Evolutionary conservation across 2,329 filamentous ascomycete genomes (phyloP).

Genomic region (Lasiodiplodia sp.): DNA sequence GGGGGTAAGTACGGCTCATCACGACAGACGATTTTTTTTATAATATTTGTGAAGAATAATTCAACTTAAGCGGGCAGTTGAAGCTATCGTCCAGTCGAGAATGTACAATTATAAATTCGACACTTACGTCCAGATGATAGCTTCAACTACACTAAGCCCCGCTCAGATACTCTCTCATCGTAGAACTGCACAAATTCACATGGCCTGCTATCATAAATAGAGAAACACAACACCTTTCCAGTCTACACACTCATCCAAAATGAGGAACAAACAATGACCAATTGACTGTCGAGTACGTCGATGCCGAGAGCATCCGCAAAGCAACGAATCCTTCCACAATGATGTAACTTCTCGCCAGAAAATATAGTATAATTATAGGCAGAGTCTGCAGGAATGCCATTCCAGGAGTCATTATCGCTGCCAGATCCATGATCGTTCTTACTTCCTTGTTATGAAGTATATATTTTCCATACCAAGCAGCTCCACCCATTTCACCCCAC

Average conservation of each 20-base stretch:
- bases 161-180: too few species aligned
- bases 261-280: conserved; percentile 24
- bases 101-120: too few species aligned
- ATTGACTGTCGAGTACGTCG: not conserved
- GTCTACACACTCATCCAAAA: not conserved
- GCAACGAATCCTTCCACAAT: conserved; percentile 5
- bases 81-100: too few species aligned
- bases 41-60: too few species aligned
- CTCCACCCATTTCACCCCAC: not conserved
- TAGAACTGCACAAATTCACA: too few species aligned
- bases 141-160: too few species aligned
- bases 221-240: too few species aligned
- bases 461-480: not conserved
- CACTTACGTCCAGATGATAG: too few species aligned
- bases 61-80: too few species aligned
- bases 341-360: conserved; percentile 4
- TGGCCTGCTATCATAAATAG: too few species aligned
- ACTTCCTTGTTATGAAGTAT: conserved; percentile 1
- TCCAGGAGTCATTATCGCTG: not conserved
- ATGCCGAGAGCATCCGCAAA: conserved; percentile 4
- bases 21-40: too few species aligned
- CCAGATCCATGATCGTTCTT: not conserved
- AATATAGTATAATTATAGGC: conserved; percentile 1
- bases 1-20: too few species aligned
- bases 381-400: not conserved